Percentiles rank a stretch among this genome's conserved stretches.
Evolutionary conservation across 2,329 filamentous ascomycete species (phyloP).

Genomic region (Exophiala phaeomuriformis): DNA sequence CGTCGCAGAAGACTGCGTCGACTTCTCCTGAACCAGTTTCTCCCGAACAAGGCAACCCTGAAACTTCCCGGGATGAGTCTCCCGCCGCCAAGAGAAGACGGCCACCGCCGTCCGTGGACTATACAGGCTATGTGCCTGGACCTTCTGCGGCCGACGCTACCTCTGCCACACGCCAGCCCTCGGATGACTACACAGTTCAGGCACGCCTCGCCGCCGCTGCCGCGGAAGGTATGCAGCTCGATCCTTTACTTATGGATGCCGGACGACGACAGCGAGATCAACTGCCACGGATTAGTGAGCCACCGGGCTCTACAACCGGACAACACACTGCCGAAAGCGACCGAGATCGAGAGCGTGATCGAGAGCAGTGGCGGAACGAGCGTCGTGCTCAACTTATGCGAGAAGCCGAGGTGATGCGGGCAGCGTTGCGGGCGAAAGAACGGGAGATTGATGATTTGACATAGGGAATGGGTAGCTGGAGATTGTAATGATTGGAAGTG

Average conservation of each 20-base stretch:
- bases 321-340: neutral
- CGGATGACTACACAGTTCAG: constrained; percentile 18
- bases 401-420: constrained; percentile 70
- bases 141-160: constrained; percentile 31
- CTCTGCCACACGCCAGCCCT: constrained; percentile 21
- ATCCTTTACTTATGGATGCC: constrained; percentile 35
- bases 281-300: neutral
- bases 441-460: constrained; percentile 57
- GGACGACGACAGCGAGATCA: constrained; percentile 30
- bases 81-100: constrained; percentile 28
- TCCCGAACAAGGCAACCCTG: constrained; percentile 9
- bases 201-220: constrained; percentile 26
- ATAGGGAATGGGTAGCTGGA: constrained; percentile 14
- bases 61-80: constrained; percentile 15
- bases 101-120: constrained; percentile 43
- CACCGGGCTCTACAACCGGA: neutral
- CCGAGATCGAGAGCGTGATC: constrained; percentile 1
- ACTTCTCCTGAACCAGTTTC: constrained; percentile 18
- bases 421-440: constrained; percentile 65
- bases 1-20: constrained; percentile 12
- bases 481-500: neutral
- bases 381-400: constrained; percentile 47
- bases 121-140: constrained; percentile 40
- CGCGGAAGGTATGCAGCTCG: constrained; percentile 35
- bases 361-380: constrained; percentile 11